Conservation (phyloP, 805 yeast genomes). For the Wickerhamomyces sydowiorum region DNA sequence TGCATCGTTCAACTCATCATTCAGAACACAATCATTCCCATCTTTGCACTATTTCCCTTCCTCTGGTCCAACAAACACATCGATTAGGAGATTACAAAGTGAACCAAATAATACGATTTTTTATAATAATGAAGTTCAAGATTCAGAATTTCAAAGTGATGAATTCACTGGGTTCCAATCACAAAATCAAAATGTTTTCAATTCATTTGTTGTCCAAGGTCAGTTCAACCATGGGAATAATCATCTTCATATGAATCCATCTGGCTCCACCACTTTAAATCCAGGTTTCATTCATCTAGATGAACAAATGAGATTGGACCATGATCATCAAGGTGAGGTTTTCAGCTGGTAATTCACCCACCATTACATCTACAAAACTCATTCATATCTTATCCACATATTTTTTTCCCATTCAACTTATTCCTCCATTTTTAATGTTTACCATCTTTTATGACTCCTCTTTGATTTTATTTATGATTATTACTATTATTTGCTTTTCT, state of each 20-base stretch:
- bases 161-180: background rate
- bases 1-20: background rate
- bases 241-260: constrained; percentile 1
- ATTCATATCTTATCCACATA: no score
- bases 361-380: background rate
- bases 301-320: constrained; percentile 7
- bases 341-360: constrained; percentile 2
- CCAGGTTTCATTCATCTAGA: constrained; percentile 16
- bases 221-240: background rate
- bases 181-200: background rate
- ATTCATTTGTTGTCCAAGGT: background rate
- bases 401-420: no score
- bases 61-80: no score
- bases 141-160: background rate
- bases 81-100: constrained; percentile 4
- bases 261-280: constrained; percentile 7
- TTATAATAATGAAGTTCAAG: background rate
- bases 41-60: constrained; percentile 7
- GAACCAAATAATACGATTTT: constrained; percentile 1
- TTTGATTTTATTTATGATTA: no score
- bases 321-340: constrained; percentile 7
- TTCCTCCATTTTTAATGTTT: no score
- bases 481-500: no score
- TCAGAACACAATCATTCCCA: constrained; percentile 6
- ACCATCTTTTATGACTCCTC: no score